Conservation (phyloP, 208 protist genomes). For the Acanthamoeba culbertsoni region DNA sequence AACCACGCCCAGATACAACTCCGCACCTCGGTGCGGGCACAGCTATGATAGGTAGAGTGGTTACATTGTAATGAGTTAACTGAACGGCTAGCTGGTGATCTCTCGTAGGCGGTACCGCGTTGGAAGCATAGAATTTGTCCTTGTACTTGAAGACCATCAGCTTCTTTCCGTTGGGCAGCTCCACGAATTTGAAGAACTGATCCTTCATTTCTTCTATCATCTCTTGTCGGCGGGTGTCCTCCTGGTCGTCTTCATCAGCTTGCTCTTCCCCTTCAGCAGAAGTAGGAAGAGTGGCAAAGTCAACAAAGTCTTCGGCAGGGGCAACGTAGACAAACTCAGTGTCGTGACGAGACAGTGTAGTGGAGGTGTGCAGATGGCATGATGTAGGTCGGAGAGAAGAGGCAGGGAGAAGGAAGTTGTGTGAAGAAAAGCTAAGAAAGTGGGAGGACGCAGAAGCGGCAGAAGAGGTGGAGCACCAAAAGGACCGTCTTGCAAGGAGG, state of each 20-base stretch:
- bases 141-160: constrained; percentile 40
- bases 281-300: neutral
- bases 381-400: no score
- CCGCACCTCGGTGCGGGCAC: neutral
- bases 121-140: neutral
- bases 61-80: neutral
- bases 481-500: no score
- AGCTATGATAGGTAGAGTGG: neutral
- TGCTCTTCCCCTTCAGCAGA: neutral
- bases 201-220: neutral
- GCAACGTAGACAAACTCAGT: neutral
- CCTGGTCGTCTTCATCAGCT: neutral
- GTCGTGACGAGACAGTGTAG: no score
- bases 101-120: neutral
- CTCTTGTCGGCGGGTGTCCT: neutral
- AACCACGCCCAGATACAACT: neutral
- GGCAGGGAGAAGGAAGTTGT: no score
- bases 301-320: neutral
- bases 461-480: no score
- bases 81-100: neutral
- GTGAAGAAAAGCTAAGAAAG: no score
- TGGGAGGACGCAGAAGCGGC: no score
- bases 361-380: no score
- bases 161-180: neutral
- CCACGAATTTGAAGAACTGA: neutral